Evolutionary conservation across 805 yeast genomes (phyloP).

Genomic region (Lachancea waltii): DNA sequence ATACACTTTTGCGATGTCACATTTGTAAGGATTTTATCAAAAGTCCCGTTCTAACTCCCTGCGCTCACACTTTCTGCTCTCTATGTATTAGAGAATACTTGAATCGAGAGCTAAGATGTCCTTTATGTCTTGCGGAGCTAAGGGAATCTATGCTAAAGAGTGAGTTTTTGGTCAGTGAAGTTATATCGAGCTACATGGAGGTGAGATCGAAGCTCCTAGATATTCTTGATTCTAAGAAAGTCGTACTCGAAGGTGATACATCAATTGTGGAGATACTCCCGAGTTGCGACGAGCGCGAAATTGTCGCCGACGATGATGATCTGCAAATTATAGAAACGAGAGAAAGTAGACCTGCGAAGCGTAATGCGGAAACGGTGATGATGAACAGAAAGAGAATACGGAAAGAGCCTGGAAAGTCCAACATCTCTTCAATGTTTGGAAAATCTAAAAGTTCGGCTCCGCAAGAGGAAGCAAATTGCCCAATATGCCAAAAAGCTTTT

Average conservation of each 20-base stretch:
- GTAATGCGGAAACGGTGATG: background rate
- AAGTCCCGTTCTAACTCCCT: slow-evolving; percentile 77
- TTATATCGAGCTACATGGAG: slow-evolving; percentile 46
- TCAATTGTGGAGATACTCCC: slow-evolving; percentile 28
- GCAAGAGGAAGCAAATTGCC: slow-evolving; percentile 47
- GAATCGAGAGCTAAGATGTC: slow-evolving; percentile 57
- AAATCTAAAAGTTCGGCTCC: slow-evolving; percentile 12
- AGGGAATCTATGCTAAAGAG: slow-evolving; percentile 64
- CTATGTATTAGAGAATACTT: slow-evolving; percentile 73
- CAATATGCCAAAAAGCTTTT: slow-evolving; percentile 55
- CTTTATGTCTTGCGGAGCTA: slow-evolving; percentile 66
- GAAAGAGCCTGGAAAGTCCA: slow-evolving; percentile 1
- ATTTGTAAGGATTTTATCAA: slow-evolving; percentile 77
- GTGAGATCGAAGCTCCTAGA: slow-evolving; percentile 38
- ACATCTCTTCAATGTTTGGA: slow-evolving; percentile 4
- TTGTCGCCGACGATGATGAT: slow-evolving; percentile 25
- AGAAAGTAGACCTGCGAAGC: slow-evolving; percentile 16
- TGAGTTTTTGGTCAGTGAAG: slow-evolving; percentile 65
- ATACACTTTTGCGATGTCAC: slow-evolving; percentile 70
- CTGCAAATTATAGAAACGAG: slow-evolving; percentile 27
- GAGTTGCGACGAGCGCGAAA: slow-evolving; percentile 16
- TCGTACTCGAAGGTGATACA: slow-evolving; percentile 8
- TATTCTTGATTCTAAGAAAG: slow-evolving; percentile 15
- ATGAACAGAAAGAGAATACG: slow-evolving; percentile 2
- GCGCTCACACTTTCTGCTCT: slow-evolving; percentile 88